Conservation (phyloP, 202 grass and related monocot genomes). For the Saccharum hybrid region DNA sequence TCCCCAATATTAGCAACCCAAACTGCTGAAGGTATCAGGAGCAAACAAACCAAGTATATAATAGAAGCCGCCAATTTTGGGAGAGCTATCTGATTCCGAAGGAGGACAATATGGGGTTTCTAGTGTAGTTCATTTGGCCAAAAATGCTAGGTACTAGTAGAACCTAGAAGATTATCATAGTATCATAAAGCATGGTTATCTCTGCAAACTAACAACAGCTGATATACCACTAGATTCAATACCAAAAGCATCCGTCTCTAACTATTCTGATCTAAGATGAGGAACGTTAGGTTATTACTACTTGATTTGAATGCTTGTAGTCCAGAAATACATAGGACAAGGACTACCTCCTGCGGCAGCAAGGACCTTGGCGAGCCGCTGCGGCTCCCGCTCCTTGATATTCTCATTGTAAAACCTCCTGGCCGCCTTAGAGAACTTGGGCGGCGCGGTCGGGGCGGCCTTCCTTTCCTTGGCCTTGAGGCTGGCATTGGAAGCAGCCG, state of each 20-base stretch:
- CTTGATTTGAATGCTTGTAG: background rate
- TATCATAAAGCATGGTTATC: background rate
- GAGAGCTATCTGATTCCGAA: background rate
- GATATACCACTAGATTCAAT: background rate
- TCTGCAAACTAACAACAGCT: background rate
- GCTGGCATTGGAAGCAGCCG: background rate
- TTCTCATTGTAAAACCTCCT: slow-evolving; percentile 95
- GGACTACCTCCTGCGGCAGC: slow-evolving; percentile 78
- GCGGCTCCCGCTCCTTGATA: slow-evolving; percentile 55
- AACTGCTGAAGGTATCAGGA: background rate
- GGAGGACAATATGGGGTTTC: background rate
- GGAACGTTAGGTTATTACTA: background rate
- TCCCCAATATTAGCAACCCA: background rate
- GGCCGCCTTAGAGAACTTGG: slow-evolving; percentile 94
- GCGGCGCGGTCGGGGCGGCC: slow-evolving; percentile 33
- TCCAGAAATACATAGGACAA: background rate
- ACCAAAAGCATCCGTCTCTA: background rate
- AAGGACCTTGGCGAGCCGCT: slow-evolving; percentile 82
- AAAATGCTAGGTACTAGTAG: background rate
- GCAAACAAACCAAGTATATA: background rate
- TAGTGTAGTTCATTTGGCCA: background rate
- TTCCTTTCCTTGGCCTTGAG: slow-evolving; percentile 47
- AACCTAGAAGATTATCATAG: background rate
- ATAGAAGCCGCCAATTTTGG: background rate
- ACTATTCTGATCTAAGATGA: background rate